Conservation (phyloP, 805 yeast species). For the Geotrichum ghanense region DNA sequence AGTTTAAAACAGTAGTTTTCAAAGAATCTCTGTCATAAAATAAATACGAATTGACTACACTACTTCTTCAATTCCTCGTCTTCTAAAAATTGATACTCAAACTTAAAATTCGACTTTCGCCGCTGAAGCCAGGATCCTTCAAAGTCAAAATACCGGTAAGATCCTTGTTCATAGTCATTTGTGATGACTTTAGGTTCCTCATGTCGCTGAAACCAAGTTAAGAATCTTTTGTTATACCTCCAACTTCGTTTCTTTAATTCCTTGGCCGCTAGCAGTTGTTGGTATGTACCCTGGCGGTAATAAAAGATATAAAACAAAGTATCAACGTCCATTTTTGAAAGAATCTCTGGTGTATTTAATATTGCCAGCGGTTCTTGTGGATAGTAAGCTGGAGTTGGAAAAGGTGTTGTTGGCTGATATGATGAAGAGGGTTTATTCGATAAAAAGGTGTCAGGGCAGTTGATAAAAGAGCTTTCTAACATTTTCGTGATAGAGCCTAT, state of each 20-base stretch:
- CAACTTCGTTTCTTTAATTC: conserved; percentile 76
- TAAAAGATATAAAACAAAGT: conserved; percentile 89
- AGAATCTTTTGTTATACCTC: conserved; percentile 59
- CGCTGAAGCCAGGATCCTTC: conserved; percentile 59
- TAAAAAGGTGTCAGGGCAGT: conserved; percentile 90
- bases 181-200: conserved; percentile 37
- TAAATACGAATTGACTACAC: too few relatives aligned
- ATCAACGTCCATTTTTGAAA: conserved; percentile 69
- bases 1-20: too few relatives aligned
- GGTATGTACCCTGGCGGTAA: conserved; percentile 66
- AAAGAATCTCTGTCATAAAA: too few relatives aligned
- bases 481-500: conserved; percentile 42
- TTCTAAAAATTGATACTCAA: conserved; percentile 33
- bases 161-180: conserved; percentile 33
- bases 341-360: conserved; percentile 42
- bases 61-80: conserved; percentile 29
- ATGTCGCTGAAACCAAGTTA: conserved; percentile 73
- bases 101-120: conserved; percentile 47
- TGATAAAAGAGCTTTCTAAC: conserved; percentile 67
- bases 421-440: conserved; percentile 66
- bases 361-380: conserved; percentile 68
- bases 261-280: conserved; percentile 66
- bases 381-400: conserved; percentile 80
- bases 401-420: conserved; percentile 69
- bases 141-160: conserved; percentile 79